These are phyloP conservation scores for Barnettozyma wickerhamii DNA, from an alignment of 805 yeast species.

Conservation along the genomic window DNA sequence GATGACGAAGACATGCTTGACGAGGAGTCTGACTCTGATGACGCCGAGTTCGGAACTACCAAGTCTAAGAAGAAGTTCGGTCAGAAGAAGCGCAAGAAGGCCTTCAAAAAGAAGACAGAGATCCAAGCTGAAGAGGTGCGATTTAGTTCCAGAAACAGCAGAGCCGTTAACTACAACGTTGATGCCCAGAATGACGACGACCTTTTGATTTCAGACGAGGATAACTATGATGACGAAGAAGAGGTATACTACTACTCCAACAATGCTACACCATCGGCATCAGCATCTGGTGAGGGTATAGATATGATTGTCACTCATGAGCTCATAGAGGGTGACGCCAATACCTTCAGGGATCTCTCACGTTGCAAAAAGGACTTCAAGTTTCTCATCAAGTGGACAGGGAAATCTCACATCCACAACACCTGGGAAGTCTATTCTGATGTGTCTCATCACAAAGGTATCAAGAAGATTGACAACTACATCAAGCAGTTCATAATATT, in stretches of 20 bases:
- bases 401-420: conserved; percentile 86
- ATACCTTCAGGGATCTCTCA: conserved; percentile 32
- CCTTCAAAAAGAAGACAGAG: conserved; percentile 13
- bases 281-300: conserved; percentile 29
- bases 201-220: conserved; percentile 31
- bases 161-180: conserved; percentile 69
- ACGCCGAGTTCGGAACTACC: conserved; percentile 34
- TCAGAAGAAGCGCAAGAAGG: conserved; percentile 16
- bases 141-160: conserved; percentile 66
- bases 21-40: conserved; percentile 31
- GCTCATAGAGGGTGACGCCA: conserved; percentile 31
- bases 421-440: conserved; percentile 78
- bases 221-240: conserved; percentile 28
- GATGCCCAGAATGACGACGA: conserved; percentile 54
- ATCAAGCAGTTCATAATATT: conserved; percentile 69
- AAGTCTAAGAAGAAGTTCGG: conserved; percentile 25
- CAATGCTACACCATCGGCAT: conserved; percentile 22
- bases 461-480: conserved; percentile 85
- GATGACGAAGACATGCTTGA: conserved; percentile 25
- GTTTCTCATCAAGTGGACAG: conserved; percentile 79
- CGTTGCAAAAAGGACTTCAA: conserved; percentile 58
- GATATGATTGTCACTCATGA: conserved; percentile 56
- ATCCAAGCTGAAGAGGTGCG: conserved; percentile 51
- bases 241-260: conserved; percentile 21
- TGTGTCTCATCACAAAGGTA: conserved; percentile 55